A percentile compares a stretch with the other conserved stretches of the same genome.
These are phyloP conservation scores for Sordariomycetes sp. DNA, from an alignment of 2,329 filamentous ascomycete genomes.

Conservation along the genomic window DNA sequence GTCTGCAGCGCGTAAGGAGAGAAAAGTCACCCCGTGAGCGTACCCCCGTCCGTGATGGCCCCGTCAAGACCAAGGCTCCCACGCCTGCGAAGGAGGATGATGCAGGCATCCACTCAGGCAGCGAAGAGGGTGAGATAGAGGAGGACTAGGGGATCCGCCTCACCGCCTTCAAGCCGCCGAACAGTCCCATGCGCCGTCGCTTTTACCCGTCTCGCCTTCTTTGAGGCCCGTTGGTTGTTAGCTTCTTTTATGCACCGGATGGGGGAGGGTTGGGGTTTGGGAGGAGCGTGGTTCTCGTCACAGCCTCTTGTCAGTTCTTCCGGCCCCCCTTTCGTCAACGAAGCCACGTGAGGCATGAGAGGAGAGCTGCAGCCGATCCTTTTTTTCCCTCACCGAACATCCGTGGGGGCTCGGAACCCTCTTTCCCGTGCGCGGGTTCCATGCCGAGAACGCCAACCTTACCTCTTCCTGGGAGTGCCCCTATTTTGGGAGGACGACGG, in stretches of 20 bases:
- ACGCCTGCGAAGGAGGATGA: constrained; percentile 38
- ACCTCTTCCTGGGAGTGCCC: not conserved
- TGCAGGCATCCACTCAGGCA: constrained; percentile 63
- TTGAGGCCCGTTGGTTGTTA: too few species aligned
- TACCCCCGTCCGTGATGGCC: constrained; percentile 45
- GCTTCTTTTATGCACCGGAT: too few species aligned
- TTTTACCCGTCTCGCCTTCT: too few species aligned
- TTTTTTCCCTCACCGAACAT: too few species aligned
- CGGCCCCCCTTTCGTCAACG: not conserved
- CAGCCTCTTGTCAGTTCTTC: not conserved
- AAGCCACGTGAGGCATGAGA: not conserved
- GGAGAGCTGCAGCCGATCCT: not conserved
- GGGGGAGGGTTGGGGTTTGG: too few species aligned
- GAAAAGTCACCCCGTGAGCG: constrained; percentile 49
- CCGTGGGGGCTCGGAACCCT: not conserved
- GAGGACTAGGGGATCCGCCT: constrained; percentile 43
- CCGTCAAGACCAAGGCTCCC: constrained; percentile 40
- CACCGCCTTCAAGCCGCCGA: too few species aligned
- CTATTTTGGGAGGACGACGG: not conserved
- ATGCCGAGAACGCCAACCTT: not conserved
- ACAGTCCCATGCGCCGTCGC: too few species aligned
- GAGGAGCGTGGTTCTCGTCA: not conserved
- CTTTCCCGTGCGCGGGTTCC: not conserved
- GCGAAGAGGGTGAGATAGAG: constrained; percentile 97
- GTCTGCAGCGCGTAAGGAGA: constrained; percentile 42